A percentile compares a stretch with the other conserved stretches of the same genome.
Conservation (phyloP, 129 eudicot species). For the Saussurea involucrata region DNA sequence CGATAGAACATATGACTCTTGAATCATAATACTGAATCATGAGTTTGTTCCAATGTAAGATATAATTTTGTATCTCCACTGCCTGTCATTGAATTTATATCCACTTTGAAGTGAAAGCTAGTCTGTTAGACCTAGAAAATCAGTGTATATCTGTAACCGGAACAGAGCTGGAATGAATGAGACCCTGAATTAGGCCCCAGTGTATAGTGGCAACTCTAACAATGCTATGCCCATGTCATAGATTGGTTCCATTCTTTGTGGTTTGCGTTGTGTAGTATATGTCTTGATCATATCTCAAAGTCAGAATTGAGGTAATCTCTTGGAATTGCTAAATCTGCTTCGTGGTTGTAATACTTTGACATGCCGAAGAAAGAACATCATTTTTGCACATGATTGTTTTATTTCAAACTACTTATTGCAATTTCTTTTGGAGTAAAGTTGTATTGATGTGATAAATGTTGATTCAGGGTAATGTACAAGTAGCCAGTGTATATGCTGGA, state of each 20-base stretch:
- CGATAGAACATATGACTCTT: background rate
- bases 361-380: constrained; percentile 2
- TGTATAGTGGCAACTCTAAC: background rate
- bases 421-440: background rate
- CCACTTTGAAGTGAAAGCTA: constrained; percentile 3
- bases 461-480: constrained; percentile 77
- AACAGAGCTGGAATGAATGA: background rate
- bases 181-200: background rate
- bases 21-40: background rate
- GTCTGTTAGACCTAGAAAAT: background rate
- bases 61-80: background rate
- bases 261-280: background rate
- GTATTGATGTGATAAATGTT: constrained; percentile 18
- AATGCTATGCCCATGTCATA: background rate
- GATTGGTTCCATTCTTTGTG: constrained; percentile 6
- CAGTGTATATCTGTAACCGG: background rate
- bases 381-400: background rate
- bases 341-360: constrained; percentile 1
- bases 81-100: background rate
- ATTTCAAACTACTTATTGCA: background rate
- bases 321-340: background rate
- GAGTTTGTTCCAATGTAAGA: background rate
- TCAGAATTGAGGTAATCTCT: background rate
- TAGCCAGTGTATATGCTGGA: constrained; percentile 93
- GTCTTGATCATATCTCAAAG: constrained; percentile 1